Evolutionary conservation across 768 basidiomycete genomes (phyloP).

Genomic region (Cystobasidium tubakii): DNA sequence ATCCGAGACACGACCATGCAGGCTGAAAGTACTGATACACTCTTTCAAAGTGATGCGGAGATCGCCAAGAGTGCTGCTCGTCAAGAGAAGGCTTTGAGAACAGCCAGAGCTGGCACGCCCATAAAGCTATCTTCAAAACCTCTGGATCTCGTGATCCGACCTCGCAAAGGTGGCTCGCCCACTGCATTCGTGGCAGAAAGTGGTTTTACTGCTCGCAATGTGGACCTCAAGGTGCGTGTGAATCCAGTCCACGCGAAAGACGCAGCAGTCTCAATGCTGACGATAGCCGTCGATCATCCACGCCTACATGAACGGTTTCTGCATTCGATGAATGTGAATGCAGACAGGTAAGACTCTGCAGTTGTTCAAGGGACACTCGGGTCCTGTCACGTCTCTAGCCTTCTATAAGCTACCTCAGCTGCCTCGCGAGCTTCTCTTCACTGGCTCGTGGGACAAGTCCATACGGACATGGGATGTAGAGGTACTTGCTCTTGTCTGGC

Average conservation of each 20-base stretch:
- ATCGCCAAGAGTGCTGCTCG: slow-evolving; percentile 20
- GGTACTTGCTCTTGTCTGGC: slow-evolving; percentile 55
- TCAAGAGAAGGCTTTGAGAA: slow-evolving; percentile 18
- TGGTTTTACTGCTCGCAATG: slow-evolving; percentile 64
- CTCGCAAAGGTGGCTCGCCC: slow-evolving; percentile 51
- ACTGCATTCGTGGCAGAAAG: slow-evolving; percentile 85
- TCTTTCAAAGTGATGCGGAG: slow-evolving; percentile 31
- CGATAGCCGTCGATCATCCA: neutral
- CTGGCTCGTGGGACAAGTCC: slow-evolving; percentile 95
- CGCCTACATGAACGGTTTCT: slow-evolving; percentile 28
- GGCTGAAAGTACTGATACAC: neutral
- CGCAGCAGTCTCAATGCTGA: neutral
- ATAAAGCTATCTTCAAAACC: slow-evolving; percentile 71
- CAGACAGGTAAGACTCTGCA: slow-evolving; percentile 75
- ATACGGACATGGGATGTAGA: slow-evolving; percentile 79
- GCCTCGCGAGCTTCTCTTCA: slow-evolving; percentile 61
- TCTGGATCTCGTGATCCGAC: slow-evolving; percentile 56
- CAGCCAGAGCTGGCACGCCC: slow-evolving; percentile 67
- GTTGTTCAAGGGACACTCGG: slow-evolving; percentile 74
- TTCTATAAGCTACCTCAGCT: slow-evolving; percentile 55
- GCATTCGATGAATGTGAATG: neutral
- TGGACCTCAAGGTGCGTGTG: slow-evolving; percentile 66
- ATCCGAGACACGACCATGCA: neutral
- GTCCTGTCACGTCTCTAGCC: slow-evolving; percentile 77
- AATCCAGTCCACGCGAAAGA: slow-evolving; percentile 13